Evolutionary conservation across 805 yeast species (phyloP).

Genomic region (Torulaspora delbrueckii): DNA sequence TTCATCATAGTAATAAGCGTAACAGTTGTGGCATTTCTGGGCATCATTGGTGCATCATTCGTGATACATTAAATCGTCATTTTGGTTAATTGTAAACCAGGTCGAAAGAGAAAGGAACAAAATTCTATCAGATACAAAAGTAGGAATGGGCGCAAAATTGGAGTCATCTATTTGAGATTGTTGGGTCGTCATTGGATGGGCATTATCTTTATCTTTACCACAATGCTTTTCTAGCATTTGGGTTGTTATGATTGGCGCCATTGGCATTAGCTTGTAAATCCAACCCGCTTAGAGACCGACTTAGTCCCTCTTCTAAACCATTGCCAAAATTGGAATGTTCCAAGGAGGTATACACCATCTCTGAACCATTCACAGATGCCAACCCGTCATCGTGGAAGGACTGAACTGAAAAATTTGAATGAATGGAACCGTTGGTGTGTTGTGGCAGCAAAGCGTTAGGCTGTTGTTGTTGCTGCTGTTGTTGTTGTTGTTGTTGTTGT

Average conservation of each 20-base stretch:
- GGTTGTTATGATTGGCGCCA: conserved; percentile 6
- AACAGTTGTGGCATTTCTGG: conserved; percentile 7
- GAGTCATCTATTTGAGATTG: not conserved
- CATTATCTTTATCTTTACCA: conserved; percentile 8
- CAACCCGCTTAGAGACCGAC: conserved; percentile 33
- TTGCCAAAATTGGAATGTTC: conserved; percentile 17
- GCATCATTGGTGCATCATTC: conserved; percentile 13
- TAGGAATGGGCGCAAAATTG: conserved; percentile 2
- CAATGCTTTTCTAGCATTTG: conserved; percentile 13
- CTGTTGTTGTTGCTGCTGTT: conserved; percentile 6
- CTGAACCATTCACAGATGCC: conserved; percentile 14
- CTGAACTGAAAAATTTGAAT: conserved; percentile 33
- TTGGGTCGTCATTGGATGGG: not conserved
- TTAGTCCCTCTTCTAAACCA: conserved; percentile 30
- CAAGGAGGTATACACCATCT: conserved; percentile 19
- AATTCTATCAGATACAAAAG: conserved; percentile 11
- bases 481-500: conserved; percentile 7
- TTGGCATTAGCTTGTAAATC: conserved; percentile 24
- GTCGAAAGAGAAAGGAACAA: conserved; percentile 1
- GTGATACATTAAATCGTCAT: conserved; percentile 10
- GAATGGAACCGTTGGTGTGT: conserved; percentile 34
- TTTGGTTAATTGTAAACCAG: conserved; percentile 1
- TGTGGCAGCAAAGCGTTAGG: conserved; percentile 23
- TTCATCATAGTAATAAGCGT: conserved; percentile 8
- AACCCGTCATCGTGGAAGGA: conserved; percentile 27